A percentile compares a stretch with the other conserved stretches of the same genome.
Conservation (phyloP, 768 basidiomycete genomes). For the Leccinum disarticulatum region DNA sequence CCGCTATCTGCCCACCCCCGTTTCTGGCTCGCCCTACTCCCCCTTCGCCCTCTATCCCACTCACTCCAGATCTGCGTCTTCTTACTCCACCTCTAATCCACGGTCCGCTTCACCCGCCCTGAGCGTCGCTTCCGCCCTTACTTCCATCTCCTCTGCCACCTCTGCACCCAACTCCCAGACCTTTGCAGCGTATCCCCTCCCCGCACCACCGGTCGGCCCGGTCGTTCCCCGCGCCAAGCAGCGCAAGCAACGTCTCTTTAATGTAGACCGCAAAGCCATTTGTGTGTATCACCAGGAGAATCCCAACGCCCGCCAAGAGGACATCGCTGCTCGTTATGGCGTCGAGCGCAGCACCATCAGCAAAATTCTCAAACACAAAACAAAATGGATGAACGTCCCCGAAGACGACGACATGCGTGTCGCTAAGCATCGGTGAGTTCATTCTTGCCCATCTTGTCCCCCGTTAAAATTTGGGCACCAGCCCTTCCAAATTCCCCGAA, state of each 20-base stretch:
- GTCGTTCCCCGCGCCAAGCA: conserved; percentile 46
- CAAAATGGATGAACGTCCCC: conserved; percentile 74
- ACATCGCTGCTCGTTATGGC: conserved; percentile 72
- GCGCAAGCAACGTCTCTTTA: conserved; percentile 72
- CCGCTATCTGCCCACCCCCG: conserved; percentile 46
- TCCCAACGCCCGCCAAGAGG: conserved; percentile 76
- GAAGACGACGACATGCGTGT: conserved; percentile 56
- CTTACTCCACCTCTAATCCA: conserved; percentile 44
- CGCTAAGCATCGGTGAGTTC: conserved; percentile 65
- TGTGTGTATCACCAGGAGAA: conserved; percentile 64
- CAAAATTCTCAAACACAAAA: conserved; percentile 85
- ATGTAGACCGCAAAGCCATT: conserved; percentile 72
- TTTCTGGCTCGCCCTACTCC: conserved; percentile 46
- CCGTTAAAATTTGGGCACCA: conserved; percentile 27
- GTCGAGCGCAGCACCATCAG: conserved; percentile 93
- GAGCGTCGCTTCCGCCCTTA: conserved; percentile 54
- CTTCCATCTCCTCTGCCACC: conserved; percentile 47
- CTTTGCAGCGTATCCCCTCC: conserved; percentile 31
- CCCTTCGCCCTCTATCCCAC: conserved; percentile 43
- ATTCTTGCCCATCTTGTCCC: conserved; percentile 5
- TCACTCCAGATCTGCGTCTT: conserved; percentile 48
- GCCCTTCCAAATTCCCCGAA: conserved; percentile 79
- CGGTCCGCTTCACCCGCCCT: conserved; percentile 63
- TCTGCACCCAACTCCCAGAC: conserved; percentile 34
- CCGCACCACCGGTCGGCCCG: conserved; percentile 28